A percentile compares a stretch with the other conserved stretches of the same genome.
Evolutionary conservation across 805 yeast species (phyloP).

Genomic region (Scheffersomyces ergatensis): DNA sequence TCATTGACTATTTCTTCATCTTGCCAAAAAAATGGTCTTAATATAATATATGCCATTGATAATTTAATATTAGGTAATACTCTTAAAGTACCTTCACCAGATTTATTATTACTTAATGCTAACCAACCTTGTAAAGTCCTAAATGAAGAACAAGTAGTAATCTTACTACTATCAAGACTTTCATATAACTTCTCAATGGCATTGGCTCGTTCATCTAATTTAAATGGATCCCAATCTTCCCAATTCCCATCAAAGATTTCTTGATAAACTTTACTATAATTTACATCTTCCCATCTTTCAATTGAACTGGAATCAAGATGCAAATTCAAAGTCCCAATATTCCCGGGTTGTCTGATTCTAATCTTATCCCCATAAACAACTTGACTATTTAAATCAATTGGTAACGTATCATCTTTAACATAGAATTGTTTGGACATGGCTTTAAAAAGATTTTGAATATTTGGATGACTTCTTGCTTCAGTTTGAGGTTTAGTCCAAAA

Average conservation of each 20-base stretch:
- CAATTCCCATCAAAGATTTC: constrained; percentile 37
- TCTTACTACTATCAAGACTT: constrained; percentile 7
- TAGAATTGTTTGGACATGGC: constrained; percentile 12
- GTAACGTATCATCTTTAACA: constrained; percentile 14
- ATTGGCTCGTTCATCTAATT: constrained; percentile 28
- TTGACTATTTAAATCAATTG: constrained; percentile 27
- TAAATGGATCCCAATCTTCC: constrained; percentile 43
- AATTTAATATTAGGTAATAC: constrained; percentile 34
- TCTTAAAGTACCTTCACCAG: constrained; percentile 39
- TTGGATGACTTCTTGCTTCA: constrained; percentile 37
- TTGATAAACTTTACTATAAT: constrained; percentile 32
- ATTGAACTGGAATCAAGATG: constrained; percentile 40
- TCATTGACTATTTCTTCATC: constrained; percentile 11
- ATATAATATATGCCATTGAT: constrained; percentile 34
- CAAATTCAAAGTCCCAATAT: constrained; percentile 28
- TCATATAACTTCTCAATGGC: constrained; percentile 33
- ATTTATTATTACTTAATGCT: constrained; percentile 31
- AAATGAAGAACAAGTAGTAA: constrained; percentile 29
- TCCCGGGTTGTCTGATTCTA: constrained; percentile 39
- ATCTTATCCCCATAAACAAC: constrained; percentile 41
- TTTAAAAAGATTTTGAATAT: constrained; percentile 24
- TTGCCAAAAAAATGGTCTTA: constrained; percentile 37
- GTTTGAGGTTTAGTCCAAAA: constrained; percentile 41
- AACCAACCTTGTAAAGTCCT: constrained; percentile 47
- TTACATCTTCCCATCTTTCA: constrained; percentile 46